Evolutionary conservation across 192 early-diverging fungal genomes (phyloP), one percentile per base, ranked within the genome.

Genomic region (Dissophora ornata): DNA sequence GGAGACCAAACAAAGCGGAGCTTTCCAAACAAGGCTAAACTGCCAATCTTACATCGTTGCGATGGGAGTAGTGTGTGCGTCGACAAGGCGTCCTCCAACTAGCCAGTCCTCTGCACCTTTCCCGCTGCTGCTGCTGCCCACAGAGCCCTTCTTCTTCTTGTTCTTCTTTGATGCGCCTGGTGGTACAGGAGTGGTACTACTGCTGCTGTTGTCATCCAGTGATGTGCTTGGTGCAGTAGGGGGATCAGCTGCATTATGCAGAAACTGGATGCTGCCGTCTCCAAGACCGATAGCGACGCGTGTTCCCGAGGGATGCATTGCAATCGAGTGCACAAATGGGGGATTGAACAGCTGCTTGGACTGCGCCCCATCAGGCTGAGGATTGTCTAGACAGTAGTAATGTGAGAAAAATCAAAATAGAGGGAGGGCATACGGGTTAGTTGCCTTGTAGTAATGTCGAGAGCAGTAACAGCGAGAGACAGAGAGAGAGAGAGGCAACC

Each of bases 261-360:
- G 13, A 5, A 85, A 56, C 32, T 85, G 80, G 12, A 86, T 50
- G 12, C 74, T 70, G 0, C 81, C 79, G 24, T 86, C 85, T 3
- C 85, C 85, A 4, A 84, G 49, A 25, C 82, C 81, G 36, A 81
- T 61, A 11, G 81, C 85, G 30, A 79, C 57, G 33, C 69, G 73
- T 22, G 71, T 68, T 13, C 83, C 85, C 29, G 79, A 69, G 11
- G 67, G 62, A 63, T 80, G 79, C 5, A 54, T 32, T 1, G 56
- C 71, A 19, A 86, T 62, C 22, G 81, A 69, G 33, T 86, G 83
- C n/a, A 86, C 82, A 75, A 86, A 86, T 0, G 85, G 85, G 18
- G 85, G 85, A 29, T 86, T 86, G 64, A 84, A 84, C 50, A 86
- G 57, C 53, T 86, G 84, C 16, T 75, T 69, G 5, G 78, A 47